Evolutionary conservation across 768 basidiomycete species (phyloP).

Genomic region (Gautieria morchelliformis): DNA sequence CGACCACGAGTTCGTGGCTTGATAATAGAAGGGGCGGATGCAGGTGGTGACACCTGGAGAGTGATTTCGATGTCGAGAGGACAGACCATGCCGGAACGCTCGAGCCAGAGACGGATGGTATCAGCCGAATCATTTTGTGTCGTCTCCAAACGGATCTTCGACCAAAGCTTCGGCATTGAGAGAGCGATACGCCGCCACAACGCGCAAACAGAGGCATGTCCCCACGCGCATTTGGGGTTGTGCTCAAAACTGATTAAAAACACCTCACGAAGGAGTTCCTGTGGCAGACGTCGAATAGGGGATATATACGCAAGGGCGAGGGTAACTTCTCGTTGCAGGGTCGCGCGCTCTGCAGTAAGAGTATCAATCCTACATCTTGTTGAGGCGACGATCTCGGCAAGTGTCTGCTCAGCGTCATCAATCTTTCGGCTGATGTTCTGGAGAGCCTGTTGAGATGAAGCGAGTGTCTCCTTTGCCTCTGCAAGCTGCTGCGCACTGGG

Average conservation of each 20-base stretch:
- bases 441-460: slow-evolving; percentile 17
- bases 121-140: slow-evolving; percentile 64
- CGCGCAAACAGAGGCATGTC: slow-evolving; percentile 56
- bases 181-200: slow-evolving; percentile 59
- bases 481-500: slow-evolving; percentile 46
- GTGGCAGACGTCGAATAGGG: slow-evolving; percentile 60
- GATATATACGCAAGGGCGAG: slow-evolving; percentile 57
- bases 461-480: slow-evolving; percentile 42
- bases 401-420: slow-evolving; percentile 39
- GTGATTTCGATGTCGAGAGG: slow-evolving; percentile 78
- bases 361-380: slow-evolving; percentile 43
- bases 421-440: slow-evolving; percentile 38
- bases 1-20: slow-evolving; percentile 8
- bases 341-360: slow-evolving; percentile 38
- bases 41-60: slow-evolving; percentile 37
- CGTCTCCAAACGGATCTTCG: slow-evolving; percentile 70
- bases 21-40: slow-evolving; percentile 13
- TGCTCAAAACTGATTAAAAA: slow-evolving; percentile 62
- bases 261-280: slow-evolving; percentile 64
- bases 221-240: slow-evolving; percentile 69
- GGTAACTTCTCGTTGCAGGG: slow-evolving; percentile 38
- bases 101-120: slow-evolving; percentile 74
- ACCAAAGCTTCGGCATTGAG: slow-evolving; percentile 64
- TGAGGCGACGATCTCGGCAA: slow-evolving; percentile 50
- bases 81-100: slow-evolving; percentile 59